phyloP scores from a whole-genome alignment of 169 alveolate species.

The Cardiosporidium cionae region DNA sequence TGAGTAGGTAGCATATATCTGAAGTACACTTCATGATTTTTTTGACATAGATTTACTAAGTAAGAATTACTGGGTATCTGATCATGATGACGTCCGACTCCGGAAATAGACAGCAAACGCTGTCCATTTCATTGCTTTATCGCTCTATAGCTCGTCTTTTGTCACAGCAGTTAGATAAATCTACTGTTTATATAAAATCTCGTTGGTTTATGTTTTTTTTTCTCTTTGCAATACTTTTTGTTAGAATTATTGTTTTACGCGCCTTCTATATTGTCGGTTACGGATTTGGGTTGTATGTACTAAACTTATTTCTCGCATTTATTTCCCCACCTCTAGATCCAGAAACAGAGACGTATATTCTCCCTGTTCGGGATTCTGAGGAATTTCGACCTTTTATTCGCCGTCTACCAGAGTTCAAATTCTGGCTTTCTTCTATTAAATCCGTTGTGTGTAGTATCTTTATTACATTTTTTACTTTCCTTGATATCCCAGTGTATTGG shows the following conservation, averaged over 20 bases:
- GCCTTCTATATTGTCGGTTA: conserved; percentile 72
- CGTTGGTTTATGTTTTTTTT: conserved; percentile 49
- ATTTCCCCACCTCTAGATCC: conserved; percentile 72
- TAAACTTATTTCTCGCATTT: conserved; percentile 67
- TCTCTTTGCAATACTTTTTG: conserved; percentile 19
- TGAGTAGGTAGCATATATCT: too few relatives aligned
- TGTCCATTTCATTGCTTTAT: too few relatives aligned
- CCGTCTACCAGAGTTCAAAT: conserved; percentile 64
- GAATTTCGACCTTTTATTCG: conserved; percentile 73
- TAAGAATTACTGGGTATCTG: too few relatives aligned
- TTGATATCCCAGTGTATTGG: conserved; percentile 77
- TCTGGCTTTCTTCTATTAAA: conserved; percentile 54
- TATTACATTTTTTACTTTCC: conserved; percentile 46
- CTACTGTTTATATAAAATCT: conserved; percentile 49
- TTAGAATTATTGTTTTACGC: conserved; percentile 35
- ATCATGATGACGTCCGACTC: too few relatives aligned
- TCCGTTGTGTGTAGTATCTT: conserved; percentile 43
- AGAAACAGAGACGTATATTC: conserved; percentile 63
- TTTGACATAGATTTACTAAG: too few relatives aligned
- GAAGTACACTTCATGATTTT: too few relatives aligned
- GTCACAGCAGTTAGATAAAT: conserved; percentile 39
- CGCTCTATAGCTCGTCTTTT: too few relatives aligned
- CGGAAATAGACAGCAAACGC: too few relatives aligned
- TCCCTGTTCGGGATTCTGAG: conserved; percentile 52
- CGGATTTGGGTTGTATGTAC: conserved; percentile 62